Conservation (phyloP, 352 stramenopile genomes). For the Phytophthora melonis region DNA sequence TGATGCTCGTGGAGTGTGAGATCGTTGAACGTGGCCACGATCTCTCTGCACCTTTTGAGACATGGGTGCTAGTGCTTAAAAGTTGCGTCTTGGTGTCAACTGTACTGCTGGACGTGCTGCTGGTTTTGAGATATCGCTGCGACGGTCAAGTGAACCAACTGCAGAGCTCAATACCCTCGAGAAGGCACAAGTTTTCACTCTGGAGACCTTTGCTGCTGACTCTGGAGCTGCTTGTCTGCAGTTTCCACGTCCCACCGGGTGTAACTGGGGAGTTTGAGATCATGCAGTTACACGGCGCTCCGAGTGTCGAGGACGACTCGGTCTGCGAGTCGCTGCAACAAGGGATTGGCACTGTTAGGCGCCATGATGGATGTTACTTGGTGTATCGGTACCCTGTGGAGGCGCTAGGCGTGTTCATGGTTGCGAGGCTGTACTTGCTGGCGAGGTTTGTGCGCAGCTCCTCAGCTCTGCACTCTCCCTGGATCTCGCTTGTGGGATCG, state of each 20-base stretch:
- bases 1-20: slow-evolving; percentile 62
- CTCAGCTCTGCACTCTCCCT: slow-evolving; percentile 78
- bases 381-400: slow-evolving; percentile 73
- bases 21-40: background rate
- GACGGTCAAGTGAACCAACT: slow-evolving; percentile 60
- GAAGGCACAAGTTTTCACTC: slow-evolving; percentile 32
- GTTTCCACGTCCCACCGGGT: slow-evolving; percentile 71
- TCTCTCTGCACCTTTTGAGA: background rate
- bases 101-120: slow-evolving; percentile 47
- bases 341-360: slow-evolving; percentile 42
- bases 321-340: slow-evolving; percentile 29
- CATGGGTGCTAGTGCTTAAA: slow-evolving; percentile 49
- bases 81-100: slow-evolving; percentile 46
- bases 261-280: slow-evolving; percentile 52
- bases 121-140: slow-evolving; percentile 62
- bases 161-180: slow-evolving; percentile 53
- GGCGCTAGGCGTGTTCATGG: slow-evolving; percentile 75
- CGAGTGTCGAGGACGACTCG: slow-evolving; percentile 19
- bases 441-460: slow-evolving; percentile 74
- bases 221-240: slow-evolving; percentile 67
- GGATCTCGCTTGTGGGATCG: slow-evolving; percentile 75
- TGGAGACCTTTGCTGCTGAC: slow-evolving; percentile 43
- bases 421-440: slow-evolving; percentile 69
- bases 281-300: slow-evolving; percentile 53
- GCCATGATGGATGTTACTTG: slow-evolving; percentile 59